A percentile compares a stretch with the other conserved stretches of the same genome.
Conservation (phyloP, 768 basidiomycete genomes). For the Pleurotus salmoneostramineus region DNA sequence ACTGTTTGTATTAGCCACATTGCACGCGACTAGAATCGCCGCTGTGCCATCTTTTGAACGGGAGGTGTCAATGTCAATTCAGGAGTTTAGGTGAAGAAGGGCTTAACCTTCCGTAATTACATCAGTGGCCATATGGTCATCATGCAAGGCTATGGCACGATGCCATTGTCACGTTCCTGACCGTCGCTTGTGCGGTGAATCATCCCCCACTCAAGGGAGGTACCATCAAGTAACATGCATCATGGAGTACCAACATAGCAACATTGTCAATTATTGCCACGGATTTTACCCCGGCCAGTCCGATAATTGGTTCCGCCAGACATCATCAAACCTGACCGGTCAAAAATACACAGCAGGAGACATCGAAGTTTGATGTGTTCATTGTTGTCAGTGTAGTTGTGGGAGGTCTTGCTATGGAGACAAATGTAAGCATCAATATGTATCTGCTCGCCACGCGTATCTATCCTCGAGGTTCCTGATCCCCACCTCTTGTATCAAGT, state of each 20-base stretch:
- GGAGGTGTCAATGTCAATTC: neutral
- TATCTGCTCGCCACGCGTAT: slow-evolving; percentile 2
- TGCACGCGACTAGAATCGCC: too few relatives aligned
- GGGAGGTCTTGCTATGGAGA: neutral
- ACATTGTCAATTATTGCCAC: too few relatives aligned
- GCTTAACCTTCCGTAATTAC: neutral
- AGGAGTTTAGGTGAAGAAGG: neutral
- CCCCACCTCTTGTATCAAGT: neutral
- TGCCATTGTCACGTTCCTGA: neutral
- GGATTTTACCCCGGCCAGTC: too few relatives aligned
- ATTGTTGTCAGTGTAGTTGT: neutral
- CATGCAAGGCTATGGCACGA: neutral
- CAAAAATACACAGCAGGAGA: too few relatives aligned
- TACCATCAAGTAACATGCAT: neutral
- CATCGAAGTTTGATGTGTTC: neutral
- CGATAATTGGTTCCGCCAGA: too few relatives aligned
- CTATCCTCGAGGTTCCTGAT: slow-evolving; percentile 1
- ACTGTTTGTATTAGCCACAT: too few relatives aligned
- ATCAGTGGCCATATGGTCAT: neutral
- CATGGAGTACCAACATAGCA: neutral
- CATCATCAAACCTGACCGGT: too few relatives aligned
- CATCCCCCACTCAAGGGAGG: neutral
- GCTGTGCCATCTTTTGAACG: neutral
- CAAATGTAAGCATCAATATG: neutral
- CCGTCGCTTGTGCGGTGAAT: neutral